These are phyloP conservation scores for Pichia occidentalis DNA, from an alignment of 805 yeast species.

Conservation along the genomic window DNA sequence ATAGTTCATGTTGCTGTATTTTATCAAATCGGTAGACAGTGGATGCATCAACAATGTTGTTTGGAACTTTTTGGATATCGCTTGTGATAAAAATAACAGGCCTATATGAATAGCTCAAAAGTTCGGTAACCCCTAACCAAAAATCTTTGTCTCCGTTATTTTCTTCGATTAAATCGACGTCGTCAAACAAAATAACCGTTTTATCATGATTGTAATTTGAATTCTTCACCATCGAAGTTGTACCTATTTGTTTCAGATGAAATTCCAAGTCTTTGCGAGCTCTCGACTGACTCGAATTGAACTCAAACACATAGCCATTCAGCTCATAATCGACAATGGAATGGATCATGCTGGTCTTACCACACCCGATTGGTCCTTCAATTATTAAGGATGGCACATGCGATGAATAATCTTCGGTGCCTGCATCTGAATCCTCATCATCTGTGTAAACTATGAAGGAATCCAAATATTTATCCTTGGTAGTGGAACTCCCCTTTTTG, in stretches of 20 bases:
- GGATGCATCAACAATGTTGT: conserved; percentile 26
- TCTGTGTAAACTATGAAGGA: conserved; percentile 37
- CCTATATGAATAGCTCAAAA: conserved; percentile 38
- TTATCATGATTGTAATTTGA: conserved; percentile 26
- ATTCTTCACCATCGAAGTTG: conserved; percentile 69
- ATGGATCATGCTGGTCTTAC: conserved; percentile 71
- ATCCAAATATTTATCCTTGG: conserved; percentile 21
- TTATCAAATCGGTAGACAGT: conserved; percentile 21
- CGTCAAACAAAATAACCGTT: conserved; percentile 76
- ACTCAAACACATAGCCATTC: conserved; percentile 71
- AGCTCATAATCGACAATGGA: conserved; percentile 53
- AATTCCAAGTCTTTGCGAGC: conserved; percentile 63
- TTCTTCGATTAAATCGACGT: conserved; percentile 74
- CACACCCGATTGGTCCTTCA: conserved; percentile 66
- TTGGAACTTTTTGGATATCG: conserved; percentile 25
- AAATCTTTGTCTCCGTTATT: conserved; percentile 63
- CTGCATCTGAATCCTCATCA: conserved; percentile 20
- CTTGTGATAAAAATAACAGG: conserved; percentile 30
- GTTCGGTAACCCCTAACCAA: conserved; percentile 65
- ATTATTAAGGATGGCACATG: conserved; percentile 61
- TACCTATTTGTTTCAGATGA: conserved; percentile 68
- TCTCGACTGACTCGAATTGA: conserved; percentile 69
- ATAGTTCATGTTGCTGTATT: conserved; percentile 4
- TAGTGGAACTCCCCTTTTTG: conserved; percentile 15
- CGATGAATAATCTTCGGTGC: conserved; percentile 22